Conservation (phyloP, 2,329 filamentous ascomycete species). For the Ascomycota sp. region DNA sequence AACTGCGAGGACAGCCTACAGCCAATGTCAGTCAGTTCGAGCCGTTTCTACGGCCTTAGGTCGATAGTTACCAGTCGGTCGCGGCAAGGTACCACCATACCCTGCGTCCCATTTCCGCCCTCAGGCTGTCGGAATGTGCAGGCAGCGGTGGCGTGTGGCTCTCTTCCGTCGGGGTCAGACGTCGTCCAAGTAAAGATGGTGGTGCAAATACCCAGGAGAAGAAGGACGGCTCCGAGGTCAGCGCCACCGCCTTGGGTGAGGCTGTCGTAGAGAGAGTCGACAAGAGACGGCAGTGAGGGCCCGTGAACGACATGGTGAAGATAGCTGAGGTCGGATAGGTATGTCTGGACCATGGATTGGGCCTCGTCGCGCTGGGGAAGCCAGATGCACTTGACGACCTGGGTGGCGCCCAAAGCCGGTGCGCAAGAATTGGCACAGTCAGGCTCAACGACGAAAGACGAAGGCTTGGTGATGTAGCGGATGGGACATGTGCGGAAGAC, state of each 20-base stretch:
- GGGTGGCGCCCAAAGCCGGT: conserved; percentile 2
- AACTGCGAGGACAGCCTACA: conserved; percentile 15
- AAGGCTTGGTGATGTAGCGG: conserved; percentile 10
- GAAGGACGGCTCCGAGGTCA: conserved; percentile 7
- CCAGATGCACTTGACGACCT: conserved; percentile 14
- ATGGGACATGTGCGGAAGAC: conserved; percentile 13
- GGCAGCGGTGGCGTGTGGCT: background rate
- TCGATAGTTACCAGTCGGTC: conserved; percentile 15
- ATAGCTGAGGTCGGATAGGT: conserved; percentile 9
- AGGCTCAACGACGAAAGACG: conserved; percentile 11
- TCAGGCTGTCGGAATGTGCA: conserved; percentile 7
- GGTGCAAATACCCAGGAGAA: conserved; percentile 11
- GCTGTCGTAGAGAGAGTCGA: conserved; percentile 11
- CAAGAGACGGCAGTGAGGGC: conserved; percentile 8
- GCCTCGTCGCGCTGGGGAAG: conserved; percentile 12
- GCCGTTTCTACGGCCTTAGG: too few relatives aligned
- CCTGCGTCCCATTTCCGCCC: conserved; percentile 16
- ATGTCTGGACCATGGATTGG: conserved; percentile 10
- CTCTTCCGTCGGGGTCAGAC: conserved; percentile 3
- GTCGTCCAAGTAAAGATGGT: conserved; percentile 12
- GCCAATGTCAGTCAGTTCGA: too few relatives aligned
- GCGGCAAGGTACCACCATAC: conserved; percentile 22
- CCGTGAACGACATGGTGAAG: conserved; percentile 12
- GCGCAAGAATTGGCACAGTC: conserved; percentile 1
- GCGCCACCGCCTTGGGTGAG: conserved; percentile 7